Percentiles rank a stretch among this genome's conserved stretches.
phyloP scores from a whole-genome alignment of 352 stramenopile species.

The Phytophthora cryptogea region DNA sequence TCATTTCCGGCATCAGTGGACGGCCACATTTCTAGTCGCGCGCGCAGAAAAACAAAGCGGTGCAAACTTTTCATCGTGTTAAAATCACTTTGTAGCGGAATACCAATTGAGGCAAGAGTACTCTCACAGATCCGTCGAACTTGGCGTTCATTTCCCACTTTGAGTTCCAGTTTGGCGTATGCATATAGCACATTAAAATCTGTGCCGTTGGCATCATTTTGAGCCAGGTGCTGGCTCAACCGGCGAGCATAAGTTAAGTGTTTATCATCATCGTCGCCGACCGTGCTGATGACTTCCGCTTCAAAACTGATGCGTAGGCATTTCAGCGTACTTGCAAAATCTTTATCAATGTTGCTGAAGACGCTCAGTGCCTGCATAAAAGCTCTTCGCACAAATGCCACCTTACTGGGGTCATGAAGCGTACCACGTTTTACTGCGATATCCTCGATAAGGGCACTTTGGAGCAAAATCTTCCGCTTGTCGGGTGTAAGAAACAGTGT shows the following conservation, averaged over 20 bases:
- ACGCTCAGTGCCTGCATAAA: slow-evolving; percentile 34
- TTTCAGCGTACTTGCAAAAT: slow-evolving; percentile 34
- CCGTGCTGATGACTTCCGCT: slow-evolving; percentile 26
- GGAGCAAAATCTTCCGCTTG: slow-evolving; percentile 32
- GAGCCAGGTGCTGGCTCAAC: slow-evolving; percentile 44
- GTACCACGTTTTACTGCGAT: slow-evolving; percentile 28
- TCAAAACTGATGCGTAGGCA: slow-evolving; percentile 60
- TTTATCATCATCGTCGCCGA: slow-evolving; percentile 1
- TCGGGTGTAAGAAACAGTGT: slow-evolving; percentile 36
- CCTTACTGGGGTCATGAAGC: slow-evolving; percentile 42
- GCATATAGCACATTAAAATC: slow-evolving; percentile 43
- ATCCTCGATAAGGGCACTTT: slow-evolving; percentile 26
- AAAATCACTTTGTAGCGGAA: slow-evolving; percentile 1
- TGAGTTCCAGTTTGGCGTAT: slow-evolving; percentile 61
- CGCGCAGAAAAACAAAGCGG: slow-evolving; percentile 57
- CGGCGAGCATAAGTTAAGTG: slow-evolving; percentile 24
- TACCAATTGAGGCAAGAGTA: slow-evolving; percentile 40
- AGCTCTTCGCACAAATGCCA: slow-evolving; percentile 48
- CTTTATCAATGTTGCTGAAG: slow-evolving; percentile 21
- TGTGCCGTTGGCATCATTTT: slow-evolving; percentile 9
- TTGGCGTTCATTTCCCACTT: slow-evolving; percentile 48
- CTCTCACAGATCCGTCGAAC: slow-evolving; percentile 63
- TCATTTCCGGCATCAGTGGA: slow-evolving; percentile 8
- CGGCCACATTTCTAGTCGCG: slow-evolving; percentile 42
- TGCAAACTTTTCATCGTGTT: slow-evolving; percentile 39